Base-by-base conservation (phyloP, 805 yeast genomes). In the Pichia kluyveri region DNA sequence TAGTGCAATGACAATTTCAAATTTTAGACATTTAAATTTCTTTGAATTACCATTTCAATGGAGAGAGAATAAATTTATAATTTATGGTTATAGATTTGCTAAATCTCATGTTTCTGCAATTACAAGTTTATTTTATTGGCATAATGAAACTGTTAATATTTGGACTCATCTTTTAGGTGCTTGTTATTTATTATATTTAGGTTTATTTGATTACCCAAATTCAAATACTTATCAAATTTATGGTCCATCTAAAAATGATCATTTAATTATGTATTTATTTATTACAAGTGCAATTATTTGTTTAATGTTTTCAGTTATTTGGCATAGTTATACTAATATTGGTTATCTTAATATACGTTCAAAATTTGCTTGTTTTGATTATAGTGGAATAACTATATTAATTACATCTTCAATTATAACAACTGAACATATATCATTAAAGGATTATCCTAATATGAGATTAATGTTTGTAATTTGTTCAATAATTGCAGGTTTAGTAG, bases 261-360 rank as follows among this genome's bases (percentile, higher is more conserved):
- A 77, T 45, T 46, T 75, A 9, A 76, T 82, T 23, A 73, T 86
- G 60, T 76, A 78, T 53, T 59, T 80, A 17, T 91, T 87, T 54
- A 66, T 91, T 41, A 53, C 71, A 9, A 88, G 96, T 2, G 83
- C 93, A 15, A 60, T 86, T 53, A 78, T 81, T 54, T 93, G 98
- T 63, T 69, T 91, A 49, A 50, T 79, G 8, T 83, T 91, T 41
- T 88, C 96, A 1, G 79, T 82, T 2, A 67, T 83, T 40, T 91
- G 97, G 97, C 99, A 91, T 66, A 86, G 97, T 4, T 90, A 88
- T 66, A 79, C 84, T 50, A 82, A 88, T 52, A 85, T 88, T 54
- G 79, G 91, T 17, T 74, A 75, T 44, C 64, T 84, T 41, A 58
- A 69, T 19, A 62, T 80, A 53, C 76, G 96, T 61, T 73, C 81